phyloP scores from a whole-genome alignment of 1,139 yeast genomes.

The Arxiozyma bovina region DNA sequence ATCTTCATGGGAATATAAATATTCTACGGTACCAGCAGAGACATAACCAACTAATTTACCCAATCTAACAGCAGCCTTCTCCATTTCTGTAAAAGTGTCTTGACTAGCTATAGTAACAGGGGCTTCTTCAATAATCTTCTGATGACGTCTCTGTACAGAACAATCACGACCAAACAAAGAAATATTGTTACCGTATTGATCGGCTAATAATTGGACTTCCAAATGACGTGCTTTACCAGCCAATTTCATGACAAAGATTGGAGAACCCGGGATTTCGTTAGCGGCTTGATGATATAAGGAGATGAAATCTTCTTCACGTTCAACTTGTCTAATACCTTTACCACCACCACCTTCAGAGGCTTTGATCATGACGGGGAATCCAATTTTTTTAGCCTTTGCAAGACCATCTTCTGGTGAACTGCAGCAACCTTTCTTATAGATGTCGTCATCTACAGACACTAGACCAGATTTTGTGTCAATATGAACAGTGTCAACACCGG shows the following conservation, averaged over 20 bases:
- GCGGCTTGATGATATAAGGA: constrained; percentile 79
- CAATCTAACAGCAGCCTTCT: constrained; percentile 90
- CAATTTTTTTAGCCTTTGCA: constrained; percentile 70
- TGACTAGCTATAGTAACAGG: constrained; percentile 89
- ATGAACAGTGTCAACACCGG: constrained; percentile 79
- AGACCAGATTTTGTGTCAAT: constrained; percentile 61
- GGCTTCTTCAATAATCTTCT: constrained; percentile 92
- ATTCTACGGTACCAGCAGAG: constrained; percentile 98
- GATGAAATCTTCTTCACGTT: constrained; percentile 60
- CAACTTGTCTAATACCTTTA: constrained; percentile 94
- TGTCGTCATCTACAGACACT: constrained; percentile 78
- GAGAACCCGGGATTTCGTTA: constrained; percentile 93
- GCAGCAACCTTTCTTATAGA: constrained; percentile 84
- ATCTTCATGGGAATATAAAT: constrained; percentile 85
- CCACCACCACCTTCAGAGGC: constrained; percentile 99
- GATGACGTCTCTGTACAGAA: constrained; percentile 96
- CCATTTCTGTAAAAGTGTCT: constrained; percentile 85
- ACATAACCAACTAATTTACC: constrained; percentile 96
- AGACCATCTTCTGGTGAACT: constrained; percentile 81
- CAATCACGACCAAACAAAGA: constrained; percentile 94
- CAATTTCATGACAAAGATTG: constrained; percentile 86
- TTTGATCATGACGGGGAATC: constrained; percentile 93
- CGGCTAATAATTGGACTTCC: constrained; percentile 90
- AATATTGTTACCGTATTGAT: constrained; percentile 90
- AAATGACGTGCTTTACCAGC: constrained; percentile 95